Conservation (phyloP, 352 stramenopile species). For the Phytophthora pinifolia region DNA sequence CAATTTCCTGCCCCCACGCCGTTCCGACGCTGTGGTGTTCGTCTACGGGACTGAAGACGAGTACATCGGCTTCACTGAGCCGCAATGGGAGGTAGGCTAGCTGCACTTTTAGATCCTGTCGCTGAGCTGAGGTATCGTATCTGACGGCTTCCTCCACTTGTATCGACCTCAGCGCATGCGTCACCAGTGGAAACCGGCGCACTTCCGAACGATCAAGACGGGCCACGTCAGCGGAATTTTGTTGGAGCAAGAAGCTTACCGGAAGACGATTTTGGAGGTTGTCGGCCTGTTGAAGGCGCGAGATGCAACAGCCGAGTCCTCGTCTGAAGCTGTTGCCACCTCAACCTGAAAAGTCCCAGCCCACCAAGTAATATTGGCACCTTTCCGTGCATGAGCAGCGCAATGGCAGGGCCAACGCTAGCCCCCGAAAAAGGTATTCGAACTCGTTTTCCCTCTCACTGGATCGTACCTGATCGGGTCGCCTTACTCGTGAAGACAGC, state of each 20-base stretch:
- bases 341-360: background rate
- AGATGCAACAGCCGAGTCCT: constrained; percentile 11
- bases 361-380: constrained; percentile 4
- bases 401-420: constrained; percentile 9
- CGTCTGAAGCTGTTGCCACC: constrained; percentile 7
- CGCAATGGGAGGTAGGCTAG: constrained; percentile 54
- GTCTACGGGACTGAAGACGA: constrained; percentile 76
- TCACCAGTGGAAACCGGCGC: constrained; percentile 52
- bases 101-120: background rate
- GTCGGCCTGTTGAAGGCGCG: constrained; percentile 35
- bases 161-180: constrained; percentile 40
- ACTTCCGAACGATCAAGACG: constrained; percentile 66
- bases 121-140: background rate
- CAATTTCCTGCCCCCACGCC: constrained; percentile 68
- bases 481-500: constrained; percentile 50
- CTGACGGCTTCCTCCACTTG: background rate
- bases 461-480: too few species aligned
- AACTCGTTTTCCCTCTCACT: background rate
- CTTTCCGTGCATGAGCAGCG: background rate
- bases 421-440: background rate
- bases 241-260: constrained; percentile 65
- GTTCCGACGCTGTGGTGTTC: constrained; percentile 72
- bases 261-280: constrained; percentile 72
- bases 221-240: constrained; percentile 83
- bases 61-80: constrained; percentile 66